Base-by-base conservation (phyloP, 31 red algal species). In the Bonnemaisonia californica region DNA sequence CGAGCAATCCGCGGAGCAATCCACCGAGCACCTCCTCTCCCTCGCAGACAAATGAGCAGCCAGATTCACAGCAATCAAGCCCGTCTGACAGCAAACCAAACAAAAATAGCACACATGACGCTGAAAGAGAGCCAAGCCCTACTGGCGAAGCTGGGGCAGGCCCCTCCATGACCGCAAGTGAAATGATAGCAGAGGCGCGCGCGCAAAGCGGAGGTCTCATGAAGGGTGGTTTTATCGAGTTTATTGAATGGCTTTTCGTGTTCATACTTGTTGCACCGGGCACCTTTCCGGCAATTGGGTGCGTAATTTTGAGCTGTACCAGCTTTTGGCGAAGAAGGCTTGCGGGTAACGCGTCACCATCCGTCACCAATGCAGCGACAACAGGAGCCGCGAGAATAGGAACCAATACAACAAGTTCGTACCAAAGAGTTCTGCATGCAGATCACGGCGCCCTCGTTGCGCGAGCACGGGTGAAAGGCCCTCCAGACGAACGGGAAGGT, bases 241-340 rank as follows among this genome's bases (percentile, higher is more conserved):
- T 84, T n/a, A 36, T 91, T 27, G 88, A 91, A 48, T 91, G 88
- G 88, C 54, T 84, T 36, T 74, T 85, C 47, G 81, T 92, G 18
- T 69, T 92, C n/a, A 59, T 92, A 5, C 82, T 92, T 8, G 81
- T 92, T 23, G 89, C 89, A 24, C 89, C 89, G 4, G 89, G 89
- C 31, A 92, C 89, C 16, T 92, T 92, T 68, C 89, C 89, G 13
- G 81, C 69, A 23, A 80, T 92, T 60, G 73, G 71, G 24, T 92
- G 89, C 74, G 81, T 81, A 11, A 37, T 85, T 51, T 67, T 79
- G 33, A 64, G 64, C 18, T 85, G 81, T 33, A 55, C 82, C 62
- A 75, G 24, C 64, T 86, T 92, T 68, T 77, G 80, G 72, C 58
- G 72, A 22, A 23, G 63, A 18, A 24, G 58, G 4, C 28, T 81